Conservation (phyloP, 78 protist species). For the Dictyostelium firmibasis region DNA sequence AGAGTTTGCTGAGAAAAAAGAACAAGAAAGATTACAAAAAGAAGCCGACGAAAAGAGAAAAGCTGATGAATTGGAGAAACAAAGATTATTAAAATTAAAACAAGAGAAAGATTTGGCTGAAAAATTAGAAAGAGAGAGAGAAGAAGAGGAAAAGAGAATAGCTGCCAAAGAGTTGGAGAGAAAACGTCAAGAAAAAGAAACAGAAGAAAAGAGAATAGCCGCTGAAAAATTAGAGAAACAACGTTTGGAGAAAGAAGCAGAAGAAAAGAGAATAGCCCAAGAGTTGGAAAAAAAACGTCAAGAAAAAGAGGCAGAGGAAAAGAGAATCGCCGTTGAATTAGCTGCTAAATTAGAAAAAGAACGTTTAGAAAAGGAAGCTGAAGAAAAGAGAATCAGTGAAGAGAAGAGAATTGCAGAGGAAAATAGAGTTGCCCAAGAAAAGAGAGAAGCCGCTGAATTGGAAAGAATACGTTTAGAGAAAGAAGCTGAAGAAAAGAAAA, state of each 20-base stretch:
- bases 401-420: not conserved
- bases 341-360: not conserved
- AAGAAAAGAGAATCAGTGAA: not conserved
- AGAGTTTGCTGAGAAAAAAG: not conserved
- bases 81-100: not conserved
- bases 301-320: not conserved
- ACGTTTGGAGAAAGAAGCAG: not conserved
- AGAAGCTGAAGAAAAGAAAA: not conserved
- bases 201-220: not conserved
- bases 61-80: not conserved
- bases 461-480: constrained; percentile 2
- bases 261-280: not conserved
- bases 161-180: not conserved
- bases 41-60: not conserved
- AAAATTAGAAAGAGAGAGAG: constrained; percentile 13
- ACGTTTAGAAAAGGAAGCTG: not conserved
- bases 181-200: not conserved
- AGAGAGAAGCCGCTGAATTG: not conserved
- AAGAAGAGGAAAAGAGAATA: not conserved
- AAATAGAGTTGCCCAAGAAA: not conserved
- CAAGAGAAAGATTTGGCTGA: not conserved
- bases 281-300: not conserved
- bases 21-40: not conserved
- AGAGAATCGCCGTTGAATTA: not conserved
- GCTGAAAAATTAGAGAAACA: not conserved